Conservation (phyloP, 1,284 basidiomycete genomes). For the Sanguinoderma infundibulare region DNA sequence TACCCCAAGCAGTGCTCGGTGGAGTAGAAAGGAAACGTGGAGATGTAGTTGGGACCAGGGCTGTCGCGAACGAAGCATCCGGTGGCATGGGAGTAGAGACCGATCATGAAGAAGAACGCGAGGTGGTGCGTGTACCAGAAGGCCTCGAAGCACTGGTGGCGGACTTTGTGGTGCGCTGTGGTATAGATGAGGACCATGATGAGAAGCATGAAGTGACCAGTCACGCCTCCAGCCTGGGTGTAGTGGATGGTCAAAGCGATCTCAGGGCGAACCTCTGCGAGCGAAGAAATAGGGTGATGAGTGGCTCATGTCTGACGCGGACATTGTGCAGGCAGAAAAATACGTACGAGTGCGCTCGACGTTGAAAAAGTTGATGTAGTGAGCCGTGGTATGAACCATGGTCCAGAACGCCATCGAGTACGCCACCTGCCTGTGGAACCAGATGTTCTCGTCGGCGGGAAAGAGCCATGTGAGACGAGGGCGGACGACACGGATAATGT, state of each 20-base stretch:
- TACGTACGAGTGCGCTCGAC: constrained; percentile 77
- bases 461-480: constrained; percentile 79
- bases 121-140: constrained; percentile 95
- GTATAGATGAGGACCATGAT: constrained; percentile 88
- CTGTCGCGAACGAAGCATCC: constrained; percentile 92
- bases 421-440: constrained; percentile 91
- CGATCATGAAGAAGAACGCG: constrained; percentile 91
- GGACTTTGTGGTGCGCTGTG: constrained; percentile 83
- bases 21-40: constrained; percentile 81
- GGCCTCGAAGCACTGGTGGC: constrained; percentile 86
- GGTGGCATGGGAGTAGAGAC: constrained; percentile 85
- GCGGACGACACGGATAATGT: constrained; percentile 79
- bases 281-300: constrained; percentile 9
- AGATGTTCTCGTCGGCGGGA: constrained; percentile 90
- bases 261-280: constrained; percentile 77
- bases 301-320: neutral
- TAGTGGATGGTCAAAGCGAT: constrained; percentile 84
- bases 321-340: neutral
- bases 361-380: constrained; percentile 92
- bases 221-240: constrained; percentile 82
- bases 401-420: constrained; percentile 90
- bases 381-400: constrained; percentile 86
- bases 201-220: constrained; percentile 89
- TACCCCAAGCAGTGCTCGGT: constrained; percentile 86
- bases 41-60: constrained; percentile 65